Evolutionary conservation across 768 basidiomycete genomes (phyloP), one percentile per base, ranked within the genome.

Genomic region (Russula ochroleuca): DNA sequence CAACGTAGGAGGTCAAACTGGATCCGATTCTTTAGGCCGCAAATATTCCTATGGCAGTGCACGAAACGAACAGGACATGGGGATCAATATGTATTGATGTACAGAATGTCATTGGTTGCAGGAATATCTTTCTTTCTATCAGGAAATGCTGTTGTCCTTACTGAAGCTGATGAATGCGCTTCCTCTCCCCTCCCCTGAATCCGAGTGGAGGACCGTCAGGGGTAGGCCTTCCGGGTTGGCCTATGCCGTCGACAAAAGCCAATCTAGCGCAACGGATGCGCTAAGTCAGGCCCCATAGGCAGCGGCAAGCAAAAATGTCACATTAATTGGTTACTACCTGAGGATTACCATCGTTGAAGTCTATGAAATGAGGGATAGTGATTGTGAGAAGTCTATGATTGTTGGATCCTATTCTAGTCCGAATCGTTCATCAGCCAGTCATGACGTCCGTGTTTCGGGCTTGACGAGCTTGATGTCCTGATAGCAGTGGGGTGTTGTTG

Each of bases 61-160:
- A 96, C 72, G 93, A 93, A 1, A 94, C 93, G 8, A 86, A 77
- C 43, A 73, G 71, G 49, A 68, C 91, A 41, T 96, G 93, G 93
- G 74, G 81, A 8, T 70, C 71, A 15, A 94, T 95, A 62, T 74
- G 91, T 90, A 80, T 98, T 63, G 80, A 95, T 66, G 77, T 95
- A 3, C 78, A 82, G 58, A 86, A 83, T 66, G 89, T 87, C 0
- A 74, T 91, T 51, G 79, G n/a, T 82, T 28, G 81, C 81, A 2
- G 90, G 89, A 1, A 78, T 90, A 73, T 78, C 80, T 59, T 90
- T 98, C 63, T 87, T 83, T 73, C 73, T 92, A 2, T 95, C 93
- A 2, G 78, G 83, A 3, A 98, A 98, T 66, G 93, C 92, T 2
- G 95, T 98, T 21, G 81, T 98, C 13, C 81, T 98, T 1, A 93